Evolutionary conservation across 2,329 filamentous ascomycete species (phyloP).

Genomic region (Fusarium sp.): DNA sequence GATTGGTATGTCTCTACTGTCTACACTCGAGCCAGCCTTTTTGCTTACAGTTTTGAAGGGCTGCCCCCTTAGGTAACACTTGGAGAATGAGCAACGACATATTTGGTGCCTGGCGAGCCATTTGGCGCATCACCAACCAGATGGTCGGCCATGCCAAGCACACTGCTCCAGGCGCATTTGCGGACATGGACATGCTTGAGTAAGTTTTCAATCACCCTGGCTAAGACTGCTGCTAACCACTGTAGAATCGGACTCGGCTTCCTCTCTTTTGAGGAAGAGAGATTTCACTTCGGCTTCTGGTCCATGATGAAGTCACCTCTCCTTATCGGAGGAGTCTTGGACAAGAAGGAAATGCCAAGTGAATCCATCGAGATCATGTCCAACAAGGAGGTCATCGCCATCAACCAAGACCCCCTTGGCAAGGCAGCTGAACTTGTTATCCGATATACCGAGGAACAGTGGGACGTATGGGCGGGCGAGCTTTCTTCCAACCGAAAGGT

Average conservation of each 20-base stretch:
- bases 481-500: constrained; percentile 58
- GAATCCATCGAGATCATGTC: constrained; percentile 57
- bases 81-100: constrained; percentile 68
- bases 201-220: constrained; percentile 31
- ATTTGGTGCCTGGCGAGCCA: constrained; percentile 61
- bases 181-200: constrained; percentile 66
- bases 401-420: constrained; percentile 68
- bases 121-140: constrained; percentile 65
- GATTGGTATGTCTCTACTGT: constrained; percentile 49
- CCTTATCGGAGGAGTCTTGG: constrained; percentile 59
- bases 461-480: constrained; percentile 64
- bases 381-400: constrained; percentile 66
- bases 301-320: constrained; percentile 64
- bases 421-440: constrained; percentile 63
- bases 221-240: background rate
- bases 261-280: constrained; percentile 60
- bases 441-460: constrained; percentile 60
- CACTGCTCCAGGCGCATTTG: constrained; percentile 60
- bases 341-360: constrained; percentile 51
- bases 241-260: constrained; percentile 59
- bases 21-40: rapidly evolving
- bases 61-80: constrained; percentile 57
- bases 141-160: constrained; percentile 59
- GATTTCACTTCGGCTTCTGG: constrained; percentile 66
- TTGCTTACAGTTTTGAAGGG: constrained; percentile 42